Base-by-base conservation (phyloP, 352 stramenopile species). In the Thalassiosira livingstoniorum region DNA sequence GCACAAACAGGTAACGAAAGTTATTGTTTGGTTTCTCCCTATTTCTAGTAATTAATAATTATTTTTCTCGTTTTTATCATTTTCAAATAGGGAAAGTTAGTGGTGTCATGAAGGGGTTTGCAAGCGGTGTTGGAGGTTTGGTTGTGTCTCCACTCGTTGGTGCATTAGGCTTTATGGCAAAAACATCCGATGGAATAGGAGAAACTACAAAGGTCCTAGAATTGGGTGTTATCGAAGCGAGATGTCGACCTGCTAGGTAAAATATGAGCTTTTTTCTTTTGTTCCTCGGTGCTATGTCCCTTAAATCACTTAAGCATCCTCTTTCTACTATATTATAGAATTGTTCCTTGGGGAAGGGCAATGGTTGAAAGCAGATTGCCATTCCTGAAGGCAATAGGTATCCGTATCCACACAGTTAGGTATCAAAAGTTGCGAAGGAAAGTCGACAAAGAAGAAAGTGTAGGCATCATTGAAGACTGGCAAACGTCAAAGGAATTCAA, bases 351-450 rank as follows among this genome's bases (percentile, higher is more conserved):
- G 86, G 86, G 86, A 23, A 71, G 39, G 42, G 72, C 75, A 7
- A 90, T 87, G 69, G 68, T 64, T 68, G 39, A 78, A 15, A 87
- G 72, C 60, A 80, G 58, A 15, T 34, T 91, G 23, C 78, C 78
- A 45, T 91, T 74, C 74, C 72, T 91, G 37, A 91, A 91, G 78
- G 82, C 47, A 18, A 85, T 91, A 55, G 86, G 86, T 0, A 90
- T 91, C 70, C 70, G 83, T 35, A 70, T 91, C 31, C 86, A 91
- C 57, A 88, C 63, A 75, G 77, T 91, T 62, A 39, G 80, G 15
- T 91, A 88, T 69, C 80, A 88, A 54, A 91, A 84, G 43, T 53
- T 83, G 1, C 76, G 81, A 67, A 91, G 80, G 37, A 51, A 47
- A 47, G 27, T 78, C 18, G 25, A 73, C 63, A 47, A 79, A 53